phyloP scores from a whole-genome alignment of 352 stramenopile species.

The Globisporangium megalacanthum region DNA sequence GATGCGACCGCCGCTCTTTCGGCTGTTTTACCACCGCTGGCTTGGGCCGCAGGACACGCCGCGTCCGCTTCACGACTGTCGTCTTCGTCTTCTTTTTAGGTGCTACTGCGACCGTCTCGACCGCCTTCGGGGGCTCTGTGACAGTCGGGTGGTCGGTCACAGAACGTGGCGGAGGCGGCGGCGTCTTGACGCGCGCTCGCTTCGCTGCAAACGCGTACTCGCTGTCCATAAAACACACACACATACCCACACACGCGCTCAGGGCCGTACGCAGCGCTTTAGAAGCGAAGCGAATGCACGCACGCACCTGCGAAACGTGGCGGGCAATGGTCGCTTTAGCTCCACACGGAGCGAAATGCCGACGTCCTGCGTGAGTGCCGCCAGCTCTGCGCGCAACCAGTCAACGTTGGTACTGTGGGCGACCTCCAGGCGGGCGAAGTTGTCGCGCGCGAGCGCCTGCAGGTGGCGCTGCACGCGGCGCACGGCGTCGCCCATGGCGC shows the following conservation, averaged over 20 bases:
- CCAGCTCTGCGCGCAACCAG: constrained; percentile 47
- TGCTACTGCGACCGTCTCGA: neutral
- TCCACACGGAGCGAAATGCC: constrained; percentile 41
- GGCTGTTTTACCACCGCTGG: constrained; percentile 17
- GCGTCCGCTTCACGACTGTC: constrained; percentile 38
- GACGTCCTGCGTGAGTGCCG: constrained; percentile 43
- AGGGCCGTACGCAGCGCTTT: too few species aligned
- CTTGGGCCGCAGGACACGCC: constrained; percentile 28
- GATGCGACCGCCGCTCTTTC: constrained; percentile 2
- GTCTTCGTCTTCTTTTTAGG: neutral
- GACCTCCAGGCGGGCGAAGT: constrained; percentile 45
- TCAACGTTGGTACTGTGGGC: constrained; percentile 33
- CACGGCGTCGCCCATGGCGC: constrained; percentile 58
- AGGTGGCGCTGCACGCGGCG: constrained; percentile 52
- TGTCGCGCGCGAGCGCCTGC: constrained; percentile 42
- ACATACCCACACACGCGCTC: too few species aligned
- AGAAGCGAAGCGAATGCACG: neutral
- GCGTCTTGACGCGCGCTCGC: constrained; percentile 5
- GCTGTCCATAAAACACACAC: constrained; percentile 1
- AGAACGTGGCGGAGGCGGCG: neutral
- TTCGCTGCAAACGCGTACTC: constrained; percentile 13
- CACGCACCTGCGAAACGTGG: constrained; percentile 17
- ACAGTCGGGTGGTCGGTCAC: neutral
- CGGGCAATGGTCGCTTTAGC: constrained; percentile 14
- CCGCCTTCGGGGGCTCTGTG: constrained; percentile 1